Conservation (phyloP, 2,329 filamentous ascomycete species). For the Colletotrichum somersetense region DNA sequence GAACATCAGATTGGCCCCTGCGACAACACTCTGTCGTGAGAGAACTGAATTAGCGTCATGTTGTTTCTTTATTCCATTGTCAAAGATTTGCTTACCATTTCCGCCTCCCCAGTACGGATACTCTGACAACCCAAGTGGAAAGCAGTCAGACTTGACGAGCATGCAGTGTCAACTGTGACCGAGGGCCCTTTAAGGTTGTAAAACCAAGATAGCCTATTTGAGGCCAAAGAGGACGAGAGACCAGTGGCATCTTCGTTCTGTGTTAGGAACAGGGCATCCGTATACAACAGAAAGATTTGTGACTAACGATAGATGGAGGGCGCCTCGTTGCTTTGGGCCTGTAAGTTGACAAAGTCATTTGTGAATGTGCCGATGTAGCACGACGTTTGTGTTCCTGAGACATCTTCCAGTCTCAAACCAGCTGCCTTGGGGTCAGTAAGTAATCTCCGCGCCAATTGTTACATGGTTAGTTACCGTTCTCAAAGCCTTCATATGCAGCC, state of each 20-base stretch:
- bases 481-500: slow-evolving; percentile 47
- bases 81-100: too few species aligned
- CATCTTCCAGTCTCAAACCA: slow-evolving; percentile 53
- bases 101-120: too few species aligned
- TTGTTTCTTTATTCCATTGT: too few species aligned
- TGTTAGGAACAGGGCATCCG: slow-evolving; percentile 55
- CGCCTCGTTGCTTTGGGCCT: slow-evolving; percentile 44
- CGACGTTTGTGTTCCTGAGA: slow-evolving; percentile 50
- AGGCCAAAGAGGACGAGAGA: slow-evolving; percentile 53
- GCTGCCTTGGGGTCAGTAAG: slow-evolving; percentile 40
- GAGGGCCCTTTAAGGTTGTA: slow-evolving; percentile 51
- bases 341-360: slow-evolving; percentile 50
- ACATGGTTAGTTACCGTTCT: slow-evolving; percentile 60
- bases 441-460: slow-evolving; percentile 32
- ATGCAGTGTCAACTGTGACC: slow-evolving; percentile 50
- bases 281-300: slow-evolving; percentile 47
- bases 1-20: too few species aligned
- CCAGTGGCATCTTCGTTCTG: slow-evolving; percentile 60
- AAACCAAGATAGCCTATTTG: slow-evolving; percentile 44
- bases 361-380: slow-evolving; percentile 52
- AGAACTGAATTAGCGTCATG: too few species aligned
- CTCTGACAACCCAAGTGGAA: too few species aligned
- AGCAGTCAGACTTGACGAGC: too few species aligned
- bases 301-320: slow-evolving; percentile 46
- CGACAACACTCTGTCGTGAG: too few species aligned